Percentiles rank a stretch among this genome's conserved stretches.
Evolutionary conservation across 306 rosid genomes (phyloP).

Genomic region (Vigna reflexopilosa): DNA sequence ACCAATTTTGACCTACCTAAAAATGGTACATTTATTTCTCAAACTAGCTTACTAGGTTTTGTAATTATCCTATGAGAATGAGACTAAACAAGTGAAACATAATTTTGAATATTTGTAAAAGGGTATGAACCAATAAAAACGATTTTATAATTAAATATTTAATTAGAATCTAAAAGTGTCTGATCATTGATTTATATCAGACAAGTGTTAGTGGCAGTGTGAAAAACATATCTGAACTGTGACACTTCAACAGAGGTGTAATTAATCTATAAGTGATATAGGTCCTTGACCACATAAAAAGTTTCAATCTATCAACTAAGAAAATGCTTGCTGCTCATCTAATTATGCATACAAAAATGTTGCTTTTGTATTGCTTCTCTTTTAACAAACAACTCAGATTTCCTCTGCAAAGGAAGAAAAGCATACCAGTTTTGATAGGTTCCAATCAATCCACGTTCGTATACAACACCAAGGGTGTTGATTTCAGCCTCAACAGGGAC

Average conservation of each 20-base stretch:
- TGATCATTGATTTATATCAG: too few species aligned
- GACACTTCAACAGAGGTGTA: background rate
- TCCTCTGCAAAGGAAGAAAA: background rate
- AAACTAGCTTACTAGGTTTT: too few species aligned
- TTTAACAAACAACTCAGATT: conserved; percentile 4
- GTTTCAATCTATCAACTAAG: background rate
- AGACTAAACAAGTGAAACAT: too few species aligned
- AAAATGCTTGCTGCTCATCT: background rate
- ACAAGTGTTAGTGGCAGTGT: background rate
- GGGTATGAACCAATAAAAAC: too few species aligned
- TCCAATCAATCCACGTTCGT: conserved; percentile 89
- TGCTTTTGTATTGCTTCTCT: background rate
- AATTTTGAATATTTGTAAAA: too few species aligned
- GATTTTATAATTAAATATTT: too few species aligned
- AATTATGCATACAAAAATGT: background rate
- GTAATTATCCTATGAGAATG: too few species aligned
- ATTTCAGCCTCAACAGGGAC: conserved; percentile 81
- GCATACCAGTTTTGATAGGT: conserved; percentile 90
- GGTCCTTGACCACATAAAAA: background rate
- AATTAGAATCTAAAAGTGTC: too few species aligned
- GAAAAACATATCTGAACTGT: background rate
- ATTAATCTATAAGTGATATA: background rate
- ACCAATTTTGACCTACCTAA: too few species aligned
- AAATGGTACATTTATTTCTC: too few species aligned
- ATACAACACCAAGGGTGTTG: conserved; percentile 87